phyloP scores from a whole-genome alignment of 2,329 filamentous ascomycete species.

The Xylaria sp. region DNA sequence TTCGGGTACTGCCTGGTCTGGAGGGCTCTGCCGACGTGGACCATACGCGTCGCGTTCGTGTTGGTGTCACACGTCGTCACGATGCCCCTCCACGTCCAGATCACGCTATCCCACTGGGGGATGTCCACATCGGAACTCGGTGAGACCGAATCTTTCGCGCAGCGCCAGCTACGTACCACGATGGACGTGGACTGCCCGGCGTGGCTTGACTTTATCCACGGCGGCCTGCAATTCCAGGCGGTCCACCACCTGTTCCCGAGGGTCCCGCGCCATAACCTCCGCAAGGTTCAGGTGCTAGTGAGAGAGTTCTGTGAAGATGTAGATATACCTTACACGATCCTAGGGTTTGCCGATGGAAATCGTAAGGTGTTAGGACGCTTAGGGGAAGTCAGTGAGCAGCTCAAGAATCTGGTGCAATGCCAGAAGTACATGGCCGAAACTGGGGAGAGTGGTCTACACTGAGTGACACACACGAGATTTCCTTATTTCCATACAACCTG shows the following conservation, averaged over 20 bases:
- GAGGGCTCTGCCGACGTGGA: conserved; percentile 67
- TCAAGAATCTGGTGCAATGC: conserved; percentile 68
- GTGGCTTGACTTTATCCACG: conserved; percentile 78
- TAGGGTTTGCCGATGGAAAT: conserved; percentile 72
- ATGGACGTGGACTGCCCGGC: conserved; percentile 79
- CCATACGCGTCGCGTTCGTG: conserved; percentile 69
- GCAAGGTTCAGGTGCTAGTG: conserved; percentile 68
- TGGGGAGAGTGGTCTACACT: conserved; percentile 54
- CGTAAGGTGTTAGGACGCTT: conserved; percentile 61
- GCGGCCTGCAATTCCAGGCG: conserved; percentile 77
- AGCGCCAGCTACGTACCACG: conserved; percentile 76
- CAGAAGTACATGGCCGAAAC: conserved; percentile 62
- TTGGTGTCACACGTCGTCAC: conserved; percentile 73
- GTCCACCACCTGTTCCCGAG: conserved; percentile 77
- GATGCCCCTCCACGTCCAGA: conserved; percentile 76
- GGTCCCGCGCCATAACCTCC: conserved; percentile 74
- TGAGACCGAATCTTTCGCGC: conserved; percentile 72
- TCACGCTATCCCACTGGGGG: conserved; percentile 77
- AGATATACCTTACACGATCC: conserved; percentile 69
- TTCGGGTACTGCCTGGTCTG: conserved; percentile 75
- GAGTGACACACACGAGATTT: conserved; percentile 7
- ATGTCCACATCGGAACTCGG: conserved; percentile 76
- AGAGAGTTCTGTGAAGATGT: conserved; percentile 73
- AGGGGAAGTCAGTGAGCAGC: conserved; percentile 68
- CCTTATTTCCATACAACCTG: background rate